These are phyloP conservation scores for Candida dubliniensis DNA, from an alignment of 1,139 yeast species.

Conservation along the genomic window DNA sequence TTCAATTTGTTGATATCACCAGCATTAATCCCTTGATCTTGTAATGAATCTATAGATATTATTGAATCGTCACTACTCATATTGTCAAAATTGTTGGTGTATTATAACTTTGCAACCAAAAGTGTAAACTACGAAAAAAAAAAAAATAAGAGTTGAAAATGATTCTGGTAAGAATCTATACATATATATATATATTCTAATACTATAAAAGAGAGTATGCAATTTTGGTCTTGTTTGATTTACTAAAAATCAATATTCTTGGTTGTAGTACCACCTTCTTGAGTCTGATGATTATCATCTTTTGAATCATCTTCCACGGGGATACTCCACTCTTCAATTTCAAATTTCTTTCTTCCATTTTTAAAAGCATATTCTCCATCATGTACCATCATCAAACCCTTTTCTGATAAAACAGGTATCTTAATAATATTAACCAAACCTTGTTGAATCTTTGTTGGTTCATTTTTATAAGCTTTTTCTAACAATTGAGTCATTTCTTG, in stretches of 20 bases:
- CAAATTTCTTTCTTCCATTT: slow-evolving; percentile 79
- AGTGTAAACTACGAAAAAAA: neutral
- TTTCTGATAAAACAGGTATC: slow-evolving; percentile 68
- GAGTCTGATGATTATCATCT: slow-evolving; percentile 24
- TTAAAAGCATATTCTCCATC: slow-evolving; percentile 82
- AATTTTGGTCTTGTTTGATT: neutral
- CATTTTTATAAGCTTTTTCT: slow-evolving; percentile 66
- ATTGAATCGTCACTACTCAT: slow-evolving; percentile 9
- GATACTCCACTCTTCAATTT: slow-evolving; percentile 89
- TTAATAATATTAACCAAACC: slow-evolving; percentile 80
- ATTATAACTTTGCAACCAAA: slow-evolving; percentile 8
- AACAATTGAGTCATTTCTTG: slow-evolving; percentile 67
- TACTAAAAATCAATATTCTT: slow-evolving; percentile 40
- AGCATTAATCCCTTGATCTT: slow-evolving; percentile 57
- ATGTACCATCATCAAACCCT: slow-evolving; percentile 77
- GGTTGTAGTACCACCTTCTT: slow-evolving; percentile 28
- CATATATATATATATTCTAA: neutral
- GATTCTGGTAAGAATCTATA: no score
- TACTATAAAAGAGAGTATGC: no score
- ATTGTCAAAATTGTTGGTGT: neutral
- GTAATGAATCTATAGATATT: slow-evolving; percentile 50
- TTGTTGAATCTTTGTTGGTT: slow-evolving; percentile 78
- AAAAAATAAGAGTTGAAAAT: slow-evolving; percentile 1
- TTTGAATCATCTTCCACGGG: slow-evolving; percentile 81
- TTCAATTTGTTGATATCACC: slow-evolving; percentile 56